These are phyloP conservation scores for Rosa chinensis DNA, from an alignment of 306 rosid genomes.

Conservation along the genomic window DNA sequence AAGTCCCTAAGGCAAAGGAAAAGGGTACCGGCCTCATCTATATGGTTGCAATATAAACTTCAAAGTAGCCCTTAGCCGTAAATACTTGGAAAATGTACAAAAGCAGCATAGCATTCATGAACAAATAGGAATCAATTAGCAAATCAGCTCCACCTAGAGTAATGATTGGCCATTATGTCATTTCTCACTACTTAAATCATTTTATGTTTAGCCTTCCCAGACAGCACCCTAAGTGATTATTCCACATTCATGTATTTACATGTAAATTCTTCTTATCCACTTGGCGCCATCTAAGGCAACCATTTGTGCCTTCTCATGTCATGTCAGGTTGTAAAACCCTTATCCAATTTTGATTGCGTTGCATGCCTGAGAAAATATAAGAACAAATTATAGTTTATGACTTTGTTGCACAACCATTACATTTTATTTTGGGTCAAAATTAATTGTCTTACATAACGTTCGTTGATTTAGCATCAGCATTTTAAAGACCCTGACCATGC, in stretches of 20 bases:
- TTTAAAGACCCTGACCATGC: not conserved
- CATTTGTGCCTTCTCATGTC: not conserved
- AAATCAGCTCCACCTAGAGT: not conserved
- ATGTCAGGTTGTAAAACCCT: not conserved
- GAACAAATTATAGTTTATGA: not conserved
- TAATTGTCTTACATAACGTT: not conserved
- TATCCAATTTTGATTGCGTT: not conserved
- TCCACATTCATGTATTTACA: not conserved
- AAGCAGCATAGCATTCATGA: not conserved
- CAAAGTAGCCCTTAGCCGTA: not conserved
- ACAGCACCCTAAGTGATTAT: not conserved
- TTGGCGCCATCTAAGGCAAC: not conserved
- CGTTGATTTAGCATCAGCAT: not conserved
- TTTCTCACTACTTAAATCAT: not conserved
- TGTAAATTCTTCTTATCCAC: slow-evolving; percentile 7
- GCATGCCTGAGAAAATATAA: not conserved
- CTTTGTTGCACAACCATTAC: not conserved
- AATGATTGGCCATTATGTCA: not conserved
- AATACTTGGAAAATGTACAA: not conserved
- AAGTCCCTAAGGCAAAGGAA: no score
- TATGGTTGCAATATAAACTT: not conserved
- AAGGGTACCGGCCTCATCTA: no score
- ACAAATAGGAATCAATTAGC: not conserved
- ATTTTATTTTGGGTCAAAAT: not conserved
- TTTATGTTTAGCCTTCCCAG: slow-evolving; percentile 1